Conservation (phyloP, 805 yeast species). For the Naumovozyma dairenensis region DNA sequence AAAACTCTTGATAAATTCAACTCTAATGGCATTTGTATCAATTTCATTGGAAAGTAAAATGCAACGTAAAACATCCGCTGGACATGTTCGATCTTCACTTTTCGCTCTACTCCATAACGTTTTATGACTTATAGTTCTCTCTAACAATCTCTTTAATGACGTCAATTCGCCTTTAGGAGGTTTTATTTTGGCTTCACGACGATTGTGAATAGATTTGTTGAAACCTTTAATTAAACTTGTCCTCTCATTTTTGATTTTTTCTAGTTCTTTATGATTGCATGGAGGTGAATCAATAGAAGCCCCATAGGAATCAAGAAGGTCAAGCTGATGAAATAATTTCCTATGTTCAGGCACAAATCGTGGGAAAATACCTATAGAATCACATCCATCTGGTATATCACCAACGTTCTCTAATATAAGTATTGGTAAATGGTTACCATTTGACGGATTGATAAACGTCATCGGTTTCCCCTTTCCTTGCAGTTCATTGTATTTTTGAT, state of each 20-base stretch:
- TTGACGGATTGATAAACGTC: conserved; percentile 15
- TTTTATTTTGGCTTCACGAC: background rate
- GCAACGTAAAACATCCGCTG: conserved; percentile 20
- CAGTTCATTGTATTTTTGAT: conserved; percentile 6
- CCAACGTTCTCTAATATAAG: conserved; percentile 7
- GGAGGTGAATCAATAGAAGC: no score
- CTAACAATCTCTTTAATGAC: conserved; percentile 5
- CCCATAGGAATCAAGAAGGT: no score
- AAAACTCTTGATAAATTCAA: conserved; percentile 18
- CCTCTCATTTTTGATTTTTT: no score
- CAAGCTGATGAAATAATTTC: conserved; percentile 8
- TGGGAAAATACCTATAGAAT: conserved; percentile 22
- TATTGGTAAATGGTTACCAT: conserved; percentile 9
- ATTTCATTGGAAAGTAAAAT: conserved; percentile 11
- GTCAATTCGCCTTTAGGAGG: background rate
- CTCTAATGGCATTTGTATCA: conserved; percentile 8
- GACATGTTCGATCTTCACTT: conserved; percentile 9
- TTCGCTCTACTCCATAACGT: conserved; percentile 10
- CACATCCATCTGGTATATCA: conserved; percentile 7
- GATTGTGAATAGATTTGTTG: background rate
- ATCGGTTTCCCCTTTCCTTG: background rate
- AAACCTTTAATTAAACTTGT: no score
- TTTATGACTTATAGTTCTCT: conserved; percentile 3
- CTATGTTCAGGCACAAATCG: conserved; percentile 10
- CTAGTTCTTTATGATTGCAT: no score